phyloP scores from a whole-genome alignment of 495 filamentous ascomycete species.

The Aspergillus ostianus region DNA sequence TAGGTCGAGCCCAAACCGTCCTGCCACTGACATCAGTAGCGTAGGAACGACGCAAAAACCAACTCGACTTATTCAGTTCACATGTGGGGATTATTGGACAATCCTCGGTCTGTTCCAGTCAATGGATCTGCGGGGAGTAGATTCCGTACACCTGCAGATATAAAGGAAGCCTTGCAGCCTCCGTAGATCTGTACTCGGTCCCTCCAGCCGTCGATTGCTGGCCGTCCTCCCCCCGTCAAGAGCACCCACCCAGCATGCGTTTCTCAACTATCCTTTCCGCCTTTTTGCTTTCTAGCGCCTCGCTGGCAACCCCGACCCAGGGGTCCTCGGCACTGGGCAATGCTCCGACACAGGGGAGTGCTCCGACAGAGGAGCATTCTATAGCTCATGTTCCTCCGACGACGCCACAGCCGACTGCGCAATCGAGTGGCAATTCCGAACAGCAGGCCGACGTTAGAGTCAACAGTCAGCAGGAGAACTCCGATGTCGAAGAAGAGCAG shows the following conservation, averaged over 20 bases:
- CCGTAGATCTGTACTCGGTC: slow-evolving; percentile 6
- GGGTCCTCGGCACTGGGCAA: slow-evolving; percentile 17
- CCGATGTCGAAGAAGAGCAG: slow-evolving; percentile 4
- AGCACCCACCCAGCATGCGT: slow-evolving; percentile 27
- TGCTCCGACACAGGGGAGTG: slow-evolving; percentile 13
- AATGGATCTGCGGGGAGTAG: slow-evolving; percentile 13
- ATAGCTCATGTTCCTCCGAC: slow-evolving; percentile 13
- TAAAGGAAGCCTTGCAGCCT: slow-evolving; percentile 22
- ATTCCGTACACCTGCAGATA: slow-evolving; percentile 15
- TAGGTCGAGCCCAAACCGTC: slow-evolving; percentile 11
- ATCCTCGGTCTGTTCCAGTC: slow-evolving; percentile 23
- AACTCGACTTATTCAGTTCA: slow-evolving; percentile 19
- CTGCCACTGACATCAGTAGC: slow-evolving; percentile 17
- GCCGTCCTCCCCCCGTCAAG: slow-evolving; percentile 12
- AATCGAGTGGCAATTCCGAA: slow-evolving; percentile 7
- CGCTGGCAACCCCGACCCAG: slow-evolving; percentile 26
- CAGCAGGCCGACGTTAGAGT: slow-evolving; percentile 9
- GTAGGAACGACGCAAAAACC: slow-evolving; percentile 10
- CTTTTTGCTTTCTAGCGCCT: slow-evolving; percentile 30
- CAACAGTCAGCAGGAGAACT: slow-evolving; percentile 6
- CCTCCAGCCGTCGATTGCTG: slow-evolving; percentile 17
- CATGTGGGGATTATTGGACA: slow-evolving; percentile 23
- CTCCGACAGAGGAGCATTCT: slow-evolving; percentile 12
- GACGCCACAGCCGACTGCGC: slow-evolving; percentile 5
- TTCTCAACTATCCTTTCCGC: slow-evolving; percentile 32